These are phyloP conservation scores for Volvox carteri DNA, from an alignment of 163 green algal species.

Conservation along the genomic window DNA sequence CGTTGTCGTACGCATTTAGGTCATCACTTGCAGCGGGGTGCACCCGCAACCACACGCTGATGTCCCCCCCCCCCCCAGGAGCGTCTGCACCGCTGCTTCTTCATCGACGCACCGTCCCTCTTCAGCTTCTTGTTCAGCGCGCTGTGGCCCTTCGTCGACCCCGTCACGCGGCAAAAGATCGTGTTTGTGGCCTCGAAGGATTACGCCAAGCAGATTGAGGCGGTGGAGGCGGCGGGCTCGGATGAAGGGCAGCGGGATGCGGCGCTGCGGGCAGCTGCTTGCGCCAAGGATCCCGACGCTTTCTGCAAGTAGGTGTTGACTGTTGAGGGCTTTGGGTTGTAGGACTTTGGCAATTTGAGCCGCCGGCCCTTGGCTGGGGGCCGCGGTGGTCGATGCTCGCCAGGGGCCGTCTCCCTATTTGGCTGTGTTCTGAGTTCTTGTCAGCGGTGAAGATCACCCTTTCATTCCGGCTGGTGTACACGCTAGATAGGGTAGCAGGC, in stretches of 20 bases:
- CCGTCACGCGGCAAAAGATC: constrained; percentile 49
- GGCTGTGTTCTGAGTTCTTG: too few species aligned
- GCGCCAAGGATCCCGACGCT: neutral
- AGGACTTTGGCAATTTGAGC: too few species aligned
- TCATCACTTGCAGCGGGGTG: neutral
- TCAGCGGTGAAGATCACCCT: too few species aligned
- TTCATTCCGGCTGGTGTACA: too few species aligned
- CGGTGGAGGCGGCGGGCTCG: neutral
- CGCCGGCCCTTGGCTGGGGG: too few species aligned
- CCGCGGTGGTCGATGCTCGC: too few species aligned
- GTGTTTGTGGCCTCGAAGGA: constrained; percentile 50
- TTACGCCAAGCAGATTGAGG: neutral
- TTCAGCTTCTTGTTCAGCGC: constrained; percentile 60
- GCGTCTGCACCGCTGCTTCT: constrained; percentile 59
- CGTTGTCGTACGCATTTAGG: neutral
- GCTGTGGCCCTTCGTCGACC: constrained; percentile 55
- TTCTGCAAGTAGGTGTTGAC: constrained; percentile 51
- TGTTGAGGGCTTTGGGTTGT: too few species aligned
- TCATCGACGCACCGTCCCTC: constrained; percentile 61
- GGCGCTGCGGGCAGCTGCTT: neutral
- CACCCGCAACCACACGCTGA: too few species aligned
- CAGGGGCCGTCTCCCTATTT: too few species aligned
- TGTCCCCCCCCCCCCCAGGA: constrained; percentile 52
- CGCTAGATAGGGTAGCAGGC: too few species aligned
- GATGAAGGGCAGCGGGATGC: constrained; percentile 11